phyloP scores from a whole-genome alignment of 805 yeast genomes.

The Yarrowia porcina region DNA sequence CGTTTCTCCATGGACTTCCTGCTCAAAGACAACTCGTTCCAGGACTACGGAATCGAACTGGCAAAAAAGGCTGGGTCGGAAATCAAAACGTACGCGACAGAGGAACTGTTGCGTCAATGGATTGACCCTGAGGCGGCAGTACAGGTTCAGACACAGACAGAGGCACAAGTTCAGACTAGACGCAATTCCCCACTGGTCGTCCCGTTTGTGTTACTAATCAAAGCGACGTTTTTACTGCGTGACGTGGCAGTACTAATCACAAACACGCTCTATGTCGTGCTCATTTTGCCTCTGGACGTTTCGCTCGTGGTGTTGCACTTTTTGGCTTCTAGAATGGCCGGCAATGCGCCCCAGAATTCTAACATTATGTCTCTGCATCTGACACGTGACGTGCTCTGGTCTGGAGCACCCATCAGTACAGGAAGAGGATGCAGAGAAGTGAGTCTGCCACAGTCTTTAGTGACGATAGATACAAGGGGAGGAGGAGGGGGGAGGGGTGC shows the following conservation, averaged over 20 bases:
- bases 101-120: not conserved
- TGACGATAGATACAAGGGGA: not conserved
- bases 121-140: not conserved
- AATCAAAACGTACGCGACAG: not conserved
- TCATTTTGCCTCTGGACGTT: not conserved
- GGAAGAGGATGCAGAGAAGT: conserved; percentile 5
- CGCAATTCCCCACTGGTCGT: not conserved
- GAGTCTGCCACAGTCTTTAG: not conserved
- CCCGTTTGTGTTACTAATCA: not conserved
- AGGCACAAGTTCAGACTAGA: not conserved
- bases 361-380: not conserved
- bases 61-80: not conserved
- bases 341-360: not conserved
- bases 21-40: not conserved
- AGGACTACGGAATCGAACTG: conserved; percentile 5
- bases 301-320: not conserved
- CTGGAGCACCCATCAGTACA: conserved; percentile 3
- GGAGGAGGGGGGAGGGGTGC: no score
- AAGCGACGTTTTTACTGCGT: not conserved
- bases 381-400: not conserved
- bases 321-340: not conserved
- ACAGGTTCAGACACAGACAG: not conserved
- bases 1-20: not conserved
- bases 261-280: not conserved
- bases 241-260: not conserved